A percentile compares a stretch with the other conserved stretches of the same genome.
phyloP scores from a whole-genome alignment of 2,329 filamentous ascomycete species.

The Aspergillus proliferans region DNA sequence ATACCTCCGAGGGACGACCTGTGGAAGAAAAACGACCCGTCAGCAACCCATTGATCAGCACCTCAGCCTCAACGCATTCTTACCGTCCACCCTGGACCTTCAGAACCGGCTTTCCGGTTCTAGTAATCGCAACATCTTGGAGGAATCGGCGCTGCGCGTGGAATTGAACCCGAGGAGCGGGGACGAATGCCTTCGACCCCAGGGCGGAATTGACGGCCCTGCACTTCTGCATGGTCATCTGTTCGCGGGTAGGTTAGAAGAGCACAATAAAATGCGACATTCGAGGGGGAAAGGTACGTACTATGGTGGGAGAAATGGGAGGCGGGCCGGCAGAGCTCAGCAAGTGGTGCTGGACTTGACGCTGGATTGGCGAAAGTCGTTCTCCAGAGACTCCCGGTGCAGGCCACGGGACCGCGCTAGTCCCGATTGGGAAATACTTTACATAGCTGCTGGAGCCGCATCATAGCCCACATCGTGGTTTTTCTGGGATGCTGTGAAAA shows the following conservation, averaged over 20 bases:
- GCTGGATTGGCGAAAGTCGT: constrained; percentile 15
- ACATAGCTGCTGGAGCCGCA: neutral
- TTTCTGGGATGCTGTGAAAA: neutral
- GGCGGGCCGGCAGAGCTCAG: constrained; percentile 13
- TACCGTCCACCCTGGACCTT: constrained; percentile 84
- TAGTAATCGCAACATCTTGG: constrained; percentile 85
- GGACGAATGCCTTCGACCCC: constrained; percentile 32
- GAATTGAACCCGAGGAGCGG: constrained; percentile 33
- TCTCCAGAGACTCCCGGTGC: constrained; percentile 13
- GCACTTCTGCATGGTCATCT: constrained; percentile 42
- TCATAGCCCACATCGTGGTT: neutral
- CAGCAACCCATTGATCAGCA: constrained; percentile 13
- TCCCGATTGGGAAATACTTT: constrained; percentile 19
- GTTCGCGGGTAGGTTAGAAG: constrained; percentile 20
- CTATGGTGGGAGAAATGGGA: constrained; percentile 14
- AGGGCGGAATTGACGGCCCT: constrained; percentile 38
- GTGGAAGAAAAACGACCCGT: constrained; percentile 10
- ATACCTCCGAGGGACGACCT: constrained; percentile 84
- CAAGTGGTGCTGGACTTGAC: constrained; percentile 18
- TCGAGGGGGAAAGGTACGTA: neutral
- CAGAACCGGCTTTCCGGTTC: constrained; percentile 93
- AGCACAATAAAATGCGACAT: constrained; percentile 18
- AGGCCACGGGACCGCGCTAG: constrained; percentile 29
- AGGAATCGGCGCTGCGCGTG: constrained; percentile 45
- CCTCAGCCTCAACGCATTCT: constrained; percentile 29